Evolutionary conservation across 495 filamentous ascomycete genomes (phyloP).

Genomic region (Xylaria cubensis): DNA sequence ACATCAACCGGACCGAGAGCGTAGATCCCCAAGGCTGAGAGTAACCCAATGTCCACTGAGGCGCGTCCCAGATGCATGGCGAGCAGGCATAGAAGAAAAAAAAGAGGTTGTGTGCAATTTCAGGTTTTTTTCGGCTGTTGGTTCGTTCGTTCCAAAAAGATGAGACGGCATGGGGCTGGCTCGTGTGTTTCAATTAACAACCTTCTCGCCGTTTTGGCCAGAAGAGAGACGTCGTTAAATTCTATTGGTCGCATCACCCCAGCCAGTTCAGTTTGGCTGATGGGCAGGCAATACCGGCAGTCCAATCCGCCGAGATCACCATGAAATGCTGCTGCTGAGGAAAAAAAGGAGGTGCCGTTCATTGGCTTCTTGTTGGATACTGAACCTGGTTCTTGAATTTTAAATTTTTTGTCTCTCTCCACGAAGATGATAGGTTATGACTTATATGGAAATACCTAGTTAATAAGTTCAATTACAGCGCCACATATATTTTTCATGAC

Average conservation of each 20-base stretch:
- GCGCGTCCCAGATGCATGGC: slow-evolving; percentile 14
- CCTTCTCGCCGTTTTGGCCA: background rate
- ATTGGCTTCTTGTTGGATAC: background rate
- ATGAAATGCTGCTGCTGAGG: background rate
- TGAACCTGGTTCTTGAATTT: background rate
- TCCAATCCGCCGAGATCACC: background rate
- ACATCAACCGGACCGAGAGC: slow-evolving; percentile 17
- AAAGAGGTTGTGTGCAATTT: slow-evolving; percentile 2
- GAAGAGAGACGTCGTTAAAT: background rate
- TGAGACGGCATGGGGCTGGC: background rate
- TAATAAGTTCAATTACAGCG: background rate
- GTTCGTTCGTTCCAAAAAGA: background rate
- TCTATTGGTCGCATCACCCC: slow-evolving; percentile 16
- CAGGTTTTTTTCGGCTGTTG: background rate
- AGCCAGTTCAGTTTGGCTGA: slow-evolving; percentile 8
- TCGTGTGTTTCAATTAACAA: slow-evolving; percentile 3
- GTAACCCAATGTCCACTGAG: slow-evolving; percentile 2
- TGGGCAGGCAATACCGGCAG: background rate
- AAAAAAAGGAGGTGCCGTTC: background rate
- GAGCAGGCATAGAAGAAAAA: slow-evolving; percentile 10
- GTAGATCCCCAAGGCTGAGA: slow-evolving; percentile 25
- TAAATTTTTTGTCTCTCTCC: background rate
- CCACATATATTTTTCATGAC: background rate
- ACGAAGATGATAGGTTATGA: background rate
- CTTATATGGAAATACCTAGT: background rate